Evolutionary conservation across 108 stramenopile genomes (phyloP).

Genomic region (Nitzschia inconspicua): DNA sequence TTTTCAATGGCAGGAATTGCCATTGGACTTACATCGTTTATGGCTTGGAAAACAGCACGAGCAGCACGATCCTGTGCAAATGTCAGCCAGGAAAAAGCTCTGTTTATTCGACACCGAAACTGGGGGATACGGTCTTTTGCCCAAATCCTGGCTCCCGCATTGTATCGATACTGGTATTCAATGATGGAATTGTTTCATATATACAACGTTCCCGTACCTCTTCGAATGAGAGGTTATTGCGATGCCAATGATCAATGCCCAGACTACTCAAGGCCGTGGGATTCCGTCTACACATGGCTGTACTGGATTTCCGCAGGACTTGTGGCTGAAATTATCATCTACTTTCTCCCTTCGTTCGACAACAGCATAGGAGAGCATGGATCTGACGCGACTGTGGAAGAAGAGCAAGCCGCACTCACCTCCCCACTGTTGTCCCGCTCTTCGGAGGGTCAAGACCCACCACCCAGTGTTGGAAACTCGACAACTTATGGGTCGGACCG

Average conservation of each 20-base stretch:
- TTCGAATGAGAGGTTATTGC: not conserved
- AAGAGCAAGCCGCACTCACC: no score
- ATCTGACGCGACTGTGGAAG: no score
- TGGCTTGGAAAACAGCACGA: slow-evolving; percentile 24
- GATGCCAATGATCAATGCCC: slow-evolving; percentile 6
- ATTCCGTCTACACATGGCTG: slow-evolving; percentile 12
- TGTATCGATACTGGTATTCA: slow-evolving; percentile 39
- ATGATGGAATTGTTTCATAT: not conserved
- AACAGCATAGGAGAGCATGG: no score
- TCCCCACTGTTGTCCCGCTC: no score
- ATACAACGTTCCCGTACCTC: not conserved
- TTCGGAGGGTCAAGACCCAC: no score
- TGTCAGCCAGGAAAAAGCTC: not conserved
- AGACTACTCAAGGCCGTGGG: slow-evolving; percentile 13
- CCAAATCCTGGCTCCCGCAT: slow-evolving; percentile 31
- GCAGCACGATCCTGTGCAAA: not conserved
- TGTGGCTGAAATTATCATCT: slow-evolving; percentile 23
- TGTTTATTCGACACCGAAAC: slow-evolving; percentile 20
- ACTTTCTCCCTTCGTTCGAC: slow-evolving; percentile 24
- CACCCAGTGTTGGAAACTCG: no score
- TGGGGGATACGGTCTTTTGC: slow-evolving; percentile 35
- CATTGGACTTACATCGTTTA: slow-evolving; percentile 20
- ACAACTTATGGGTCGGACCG: no score
- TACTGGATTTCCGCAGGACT: slow-evolving; percentile 23
- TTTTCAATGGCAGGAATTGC: slow-evolving; percentile 23